These are phyloP conservation scores for Mallotus japonicus DNA, from an alignment of 441 rosid species.

Conservation along the genomic window DNA sequence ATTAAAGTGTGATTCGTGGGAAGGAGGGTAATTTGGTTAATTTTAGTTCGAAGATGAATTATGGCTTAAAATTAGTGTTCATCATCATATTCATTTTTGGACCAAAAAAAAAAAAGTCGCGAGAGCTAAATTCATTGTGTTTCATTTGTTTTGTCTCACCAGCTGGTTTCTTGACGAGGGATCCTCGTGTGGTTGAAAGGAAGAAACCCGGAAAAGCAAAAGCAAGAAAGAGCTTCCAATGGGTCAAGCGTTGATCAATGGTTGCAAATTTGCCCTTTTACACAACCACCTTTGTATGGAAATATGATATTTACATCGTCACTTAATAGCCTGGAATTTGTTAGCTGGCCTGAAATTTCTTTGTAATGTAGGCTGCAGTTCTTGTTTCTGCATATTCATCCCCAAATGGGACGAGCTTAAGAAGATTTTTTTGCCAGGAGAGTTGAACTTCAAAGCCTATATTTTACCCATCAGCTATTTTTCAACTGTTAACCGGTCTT, in stretches of 20 bases:
- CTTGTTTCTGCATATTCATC: not conserved
- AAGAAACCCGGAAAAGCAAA: constrained; percentile 96
- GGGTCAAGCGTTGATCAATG: constrained; percentile 78
- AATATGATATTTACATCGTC: not conserved
- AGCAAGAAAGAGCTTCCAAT: constrained; percentile 97
- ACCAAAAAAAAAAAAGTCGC: too few relatives aligned
- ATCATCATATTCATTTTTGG: too few relatives aligned
- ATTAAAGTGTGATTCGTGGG: too few relatives aligned
- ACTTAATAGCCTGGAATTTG: not conserved
- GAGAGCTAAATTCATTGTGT: not conserved
- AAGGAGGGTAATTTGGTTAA: too few relatives aligned
- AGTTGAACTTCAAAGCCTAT: not conserved
- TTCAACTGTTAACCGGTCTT: not conserved
- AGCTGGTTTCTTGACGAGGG: constrained; percentile 95
- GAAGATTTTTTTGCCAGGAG: not conserved
- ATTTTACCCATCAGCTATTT: not conserved
- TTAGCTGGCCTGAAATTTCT: not conserved
- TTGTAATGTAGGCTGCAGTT: not conserved
- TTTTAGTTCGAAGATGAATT: too few relatives aligned
- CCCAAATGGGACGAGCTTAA: not conserved
- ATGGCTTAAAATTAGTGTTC: too few relatives aligned
- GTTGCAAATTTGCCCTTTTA: not conserved
- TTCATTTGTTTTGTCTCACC: constrained; percentile 17
- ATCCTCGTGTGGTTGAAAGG: constrained; percentile 91
- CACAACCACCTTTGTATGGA: constrained; percentile 2